These are phyloP conservation scores for Stagonosporopsis rhizophila DNA, from an alignment of 2,329 filamentous ascomycete species.

Conservation along the genomic window DNA sequence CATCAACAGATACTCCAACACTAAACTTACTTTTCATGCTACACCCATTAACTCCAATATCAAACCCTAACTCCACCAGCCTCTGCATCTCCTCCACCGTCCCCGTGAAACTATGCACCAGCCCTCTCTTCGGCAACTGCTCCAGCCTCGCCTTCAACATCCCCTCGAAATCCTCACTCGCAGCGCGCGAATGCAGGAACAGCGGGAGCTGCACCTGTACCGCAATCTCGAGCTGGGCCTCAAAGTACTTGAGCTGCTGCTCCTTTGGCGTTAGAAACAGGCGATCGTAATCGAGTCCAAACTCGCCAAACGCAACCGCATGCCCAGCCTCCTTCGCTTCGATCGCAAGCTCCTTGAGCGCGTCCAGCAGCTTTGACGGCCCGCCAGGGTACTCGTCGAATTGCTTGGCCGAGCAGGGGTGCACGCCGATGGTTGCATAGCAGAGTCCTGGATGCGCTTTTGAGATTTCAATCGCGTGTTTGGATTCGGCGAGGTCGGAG, in stretches of 20 bases:
- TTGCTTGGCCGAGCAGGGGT: constrained; percentile 84
- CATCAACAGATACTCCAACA: background rate
- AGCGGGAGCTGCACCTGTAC: constrained; percentile 80
- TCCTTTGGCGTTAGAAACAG: constrained; percentile 81
- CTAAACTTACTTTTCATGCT: constrained; percentile 75
- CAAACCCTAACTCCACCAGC: constrained; percentile 79
- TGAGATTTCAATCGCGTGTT: constrained; percentile 76
- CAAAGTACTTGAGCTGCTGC: constrained; percentile 84
- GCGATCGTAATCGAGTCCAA: constrained; percentile 95
- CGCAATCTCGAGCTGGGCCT: constrained; percentile 79
- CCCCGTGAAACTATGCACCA: constrained; percentile 96
- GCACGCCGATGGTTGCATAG: constrained; percentile 91
- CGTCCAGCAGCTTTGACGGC: constrained; percentile 60
- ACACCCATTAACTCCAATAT: constrained; percentile 96
- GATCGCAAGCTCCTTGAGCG: constrained; percentile 70
- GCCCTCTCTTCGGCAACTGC: constrained; percentile 73
- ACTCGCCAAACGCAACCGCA: constrained; percentile 86
- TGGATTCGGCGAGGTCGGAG: constrained; percentile 80
- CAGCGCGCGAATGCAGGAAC: constrained; percentile 90
- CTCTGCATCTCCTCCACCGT: constrained; percentile 83
- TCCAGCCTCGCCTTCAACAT: constrained; percentile 71
- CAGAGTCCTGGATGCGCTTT: constrained; percentile 77
- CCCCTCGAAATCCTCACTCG: constrained; percentile 65
- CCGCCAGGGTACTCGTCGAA: constrained; percentile 72
- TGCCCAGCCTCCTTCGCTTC: constrained; percentile 65